Evolutionary conservation across 1,139 yeast genomes (phyloP).

Genomic region (Diutina sp.): DNA sequence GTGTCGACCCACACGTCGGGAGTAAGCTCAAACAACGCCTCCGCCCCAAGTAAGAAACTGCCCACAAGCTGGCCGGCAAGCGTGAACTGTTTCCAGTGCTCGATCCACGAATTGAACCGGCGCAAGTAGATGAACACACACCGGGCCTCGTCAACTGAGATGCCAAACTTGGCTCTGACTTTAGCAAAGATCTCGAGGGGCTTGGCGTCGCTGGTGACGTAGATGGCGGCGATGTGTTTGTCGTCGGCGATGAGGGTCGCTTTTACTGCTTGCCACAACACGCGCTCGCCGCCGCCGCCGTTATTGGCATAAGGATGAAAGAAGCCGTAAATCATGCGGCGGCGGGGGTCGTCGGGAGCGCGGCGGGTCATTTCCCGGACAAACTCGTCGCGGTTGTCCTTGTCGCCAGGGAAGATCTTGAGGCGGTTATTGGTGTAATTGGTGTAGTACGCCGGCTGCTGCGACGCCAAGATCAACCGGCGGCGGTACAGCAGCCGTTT

Average conservation of each 20-base stretch:
- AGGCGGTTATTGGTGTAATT: conserved; percentile 28
- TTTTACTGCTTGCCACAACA: conserved; percentile 86
- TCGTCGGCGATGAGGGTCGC: conserved; percentile 45
- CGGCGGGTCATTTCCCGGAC: conserved; percentile 20
- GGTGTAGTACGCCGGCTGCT: conserved; percentile 8
- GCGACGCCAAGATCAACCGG: not conserved
- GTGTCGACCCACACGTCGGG: conserved; percentile 96
- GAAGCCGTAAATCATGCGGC: conserved; percentile 56
- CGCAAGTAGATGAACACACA: conserved; percentile 61
- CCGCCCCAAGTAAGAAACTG: conserved; percentile 51
- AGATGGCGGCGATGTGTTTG: conserved; percentile 53
- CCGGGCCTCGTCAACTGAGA: conserved; percentile 37
- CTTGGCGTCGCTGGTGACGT: conserved; percentile 50
- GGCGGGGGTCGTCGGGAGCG: conserved; percentile 21
- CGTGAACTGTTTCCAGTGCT: conserved; percentile 75
- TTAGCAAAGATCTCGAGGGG: conserved; percentile 43
- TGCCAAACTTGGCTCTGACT: conserved; percentile 54
- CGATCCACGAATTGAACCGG: conserved; percentile 47
- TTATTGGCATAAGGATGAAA: conserved; percentile 95
- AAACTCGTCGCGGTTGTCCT: conserved; percentile 14
- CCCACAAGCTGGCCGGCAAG: conserved; percentile 84
- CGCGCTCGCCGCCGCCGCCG: conserved; percentile 98
- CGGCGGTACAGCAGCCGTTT: conserved; percentile 8
- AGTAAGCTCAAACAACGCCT: conserved; percentile 54
- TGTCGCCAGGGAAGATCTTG: conserved; percentile 21